Percentiles rank a stretch among this genome's conserved stretches.
Conservation (phyloP, 495 filamentous ascomycete genomes). For the Hypoxylon subgilvum region DNA sequence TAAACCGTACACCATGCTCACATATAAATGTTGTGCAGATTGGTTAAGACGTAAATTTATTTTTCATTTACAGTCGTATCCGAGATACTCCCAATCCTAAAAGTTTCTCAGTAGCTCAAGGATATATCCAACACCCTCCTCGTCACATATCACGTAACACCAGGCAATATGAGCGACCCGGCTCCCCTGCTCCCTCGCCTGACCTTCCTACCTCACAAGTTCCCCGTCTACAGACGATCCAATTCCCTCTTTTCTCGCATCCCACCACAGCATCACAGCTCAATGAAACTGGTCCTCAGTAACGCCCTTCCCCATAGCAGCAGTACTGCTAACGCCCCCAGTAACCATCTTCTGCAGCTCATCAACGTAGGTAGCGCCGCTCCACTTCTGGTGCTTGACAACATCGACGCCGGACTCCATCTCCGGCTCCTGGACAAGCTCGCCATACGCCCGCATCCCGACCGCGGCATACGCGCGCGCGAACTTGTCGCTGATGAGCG, state of each 20-base stretch:
- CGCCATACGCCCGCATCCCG: constrained; percentile 96
- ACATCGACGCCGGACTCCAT: constrained; percentile 90
- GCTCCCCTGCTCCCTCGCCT: neutral
- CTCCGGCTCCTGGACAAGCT: constrained; percentile 96
- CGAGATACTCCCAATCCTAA: no score
- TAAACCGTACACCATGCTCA: no score
- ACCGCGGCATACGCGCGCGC: constrained; percentile 77
- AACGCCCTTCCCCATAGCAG: constrained; percentile 96
- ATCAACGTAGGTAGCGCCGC: constrained; percentile 91
- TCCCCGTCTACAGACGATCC: neutral
- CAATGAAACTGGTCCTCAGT: constrained; percentile 93
- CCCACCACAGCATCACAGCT: neutral
- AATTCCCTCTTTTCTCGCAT: neutral
- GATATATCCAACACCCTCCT: no score
- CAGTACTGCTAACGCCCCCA: constrained; percentile 87
- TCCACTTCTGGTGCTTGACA: constrained; percentile 98
- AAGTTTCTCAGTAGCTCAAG: no score
- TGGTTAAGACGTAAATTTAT: no score
- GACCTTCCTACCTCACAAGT: neutral
- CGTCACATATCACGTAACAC: neutral
- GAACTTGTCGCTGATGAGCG: constrained; percentile 87
- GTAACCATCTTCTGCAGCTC: constrained; percentile 96
- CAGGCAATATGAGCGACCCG: no score
- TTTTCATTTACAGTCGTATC: neutral
- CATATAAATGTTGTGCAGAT: no score